Evolutionary conservation across 371 early-diverging fungal species (phyloP), one percentile per base, ranked within the genome.

Genomic region (Encephalitozoon hellem): DNA sequence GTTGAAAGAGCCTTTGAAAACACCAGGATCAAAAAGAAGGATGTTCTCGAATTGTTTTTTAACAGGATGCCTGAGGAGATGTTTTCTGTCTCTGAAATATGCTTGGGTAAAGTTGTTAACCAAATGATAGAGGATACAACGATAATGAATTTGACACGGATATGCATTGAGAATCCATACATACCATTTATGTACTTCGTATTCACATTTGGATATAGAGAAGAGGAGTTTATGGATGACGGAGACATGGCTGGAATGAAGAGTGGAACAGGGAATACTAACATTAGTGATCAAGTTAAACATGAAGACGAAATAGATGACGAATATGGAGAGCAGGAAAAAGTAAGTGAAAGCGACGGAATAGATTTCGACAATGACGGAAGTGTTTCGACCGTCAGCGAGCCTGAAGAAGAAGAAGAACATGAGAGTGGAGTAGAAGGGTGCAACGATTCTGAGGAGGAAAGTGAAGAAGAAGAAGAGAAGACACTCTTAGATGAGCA

Each of bases 221-320:
- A 65, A 34, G 53, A 63, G 55, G 59, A 32, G 0, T 34, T 34
- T 4, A 34, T 34, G 6, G 49, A 64, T 42, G 49, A 38, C n/a
- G 80, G 76, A 32, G 76, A 69, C n/a, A 67, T 23, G 32, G 64
- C 41, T 67, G 63, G 51, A 49, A 67, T 76, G 32, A 76, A 75
- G 39, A 45, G 28, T 9, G 82, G 82, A 9, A 69, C 74, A 54
- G 82, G 82, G 11, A 77, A 78, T 65, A 68, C 76, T 49, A 82
- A 82, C 45, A 73, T 78, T 11, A 76, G 77, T 45, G 82, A 82
- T 32, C 67, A 82, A 39, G 72, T 82, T 0, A 72, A 79, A 38
- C 71, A 73, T 34, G 79, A 80, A 38, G 80, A 78, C 67, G 77
- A 77, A 49, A 67, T 81, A 41, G 72, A 69, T 23, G 47, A 77